A percentile compares a stretch with the other conserved stretches of the same genome.
phyloP scores from a whole-genome alignment of 2,329 filamentous ascomycete species.

The Parastagonospora avenae region DNA sequence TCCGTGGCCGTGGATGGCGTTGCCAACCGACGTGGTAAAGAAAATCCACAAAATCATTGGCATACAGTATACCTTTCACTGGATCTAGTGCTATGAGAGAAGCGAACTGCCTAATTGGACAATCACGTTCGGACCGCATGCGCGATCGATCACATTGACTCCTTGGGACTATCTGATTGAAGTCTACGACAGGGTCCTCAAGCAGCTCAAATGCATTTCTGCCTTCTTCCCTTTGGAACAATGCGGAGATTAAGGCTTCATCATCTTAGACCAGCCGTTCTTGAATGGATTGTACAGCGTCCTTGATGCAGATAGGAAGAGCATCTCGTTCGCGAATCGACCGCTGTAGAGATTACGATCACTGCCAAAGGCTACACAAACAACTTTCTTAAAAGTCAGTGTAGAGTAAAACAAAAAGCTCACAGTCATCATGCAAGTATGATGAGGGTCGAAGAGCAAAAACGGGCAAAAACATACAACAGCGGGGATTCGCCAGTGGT shows the following conservation, averaged over 20 bases:
- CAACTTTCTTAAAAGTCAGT: too few species aligned
- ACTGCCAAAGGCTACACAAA: too few species aligned
- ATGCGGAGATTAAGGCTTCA: conserved; percentile 4
- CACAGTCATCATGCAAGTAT: too few species aligned
- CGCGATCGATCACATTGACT: conserved; percentile 7
- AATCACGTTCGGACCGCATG: conserved; percentile 5
- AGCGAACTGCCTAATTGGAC: conserved; percentile 4
- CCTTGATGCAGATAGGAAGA: conserved; percentile 11
- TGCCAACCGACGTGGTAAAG: conserved; percentile 1
- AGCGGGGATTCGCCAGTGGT: too few species aligned
- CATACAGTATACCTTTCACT: neutral
- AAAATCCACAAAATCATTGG: conserved; percentile 1
- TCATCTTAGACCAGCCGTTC: conserved; percentile 8
- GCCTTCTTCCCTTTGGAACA: neutral
- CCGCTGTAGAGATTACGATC: conserved; percentile 1
- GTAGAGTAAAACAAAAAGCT: too few species aligned
- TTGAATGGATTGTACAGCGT: conserved; percentile 10
- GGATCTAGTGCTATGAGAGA: conserved; percentile 7
- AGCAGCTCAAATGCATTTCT: conserved; percentile 10
- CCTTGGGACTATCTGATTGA: conserved; percentile 15
- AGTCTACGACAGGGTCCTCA: conserved; percentile 2
- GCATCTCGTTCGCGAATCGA: conserved; percentile 8
- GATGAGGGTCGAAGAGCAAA: too few species aligned
- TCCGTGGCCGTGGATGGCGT: conserved; percentile 1
- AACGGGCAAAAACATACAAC: too few species aligned